Conservation (phyloP, 306 rosid genomes). For the Dicorynia guianensis region DNA sequence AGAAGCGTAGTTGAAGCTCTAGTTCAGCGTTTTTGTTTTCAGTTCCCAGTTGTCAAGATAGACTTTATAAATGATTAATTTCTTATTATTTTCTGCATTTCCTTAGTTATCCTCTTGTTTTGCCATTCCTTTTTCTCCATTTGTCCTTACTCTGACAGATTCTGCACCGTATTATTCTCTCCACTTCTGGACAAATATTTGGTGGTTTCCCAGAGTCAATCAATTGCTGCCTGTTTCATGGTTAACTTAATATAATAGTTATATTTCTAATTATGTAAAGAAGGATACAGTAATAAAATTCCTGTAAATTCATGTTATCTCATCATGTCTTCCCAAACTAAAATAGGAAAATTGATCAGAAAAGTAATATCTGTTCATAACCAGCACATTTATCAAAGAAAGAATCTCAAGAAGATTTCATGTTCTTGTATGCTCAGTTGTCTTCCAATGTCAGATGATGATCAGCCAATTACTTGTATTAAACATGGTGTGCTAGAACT, state of each 20-base stretch:
- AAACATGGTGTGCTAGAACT: conserved; percentile 8
- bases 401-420: conserved; percentile 12
- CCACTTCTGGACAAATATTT: background rate
- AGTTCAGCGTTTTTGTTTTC: conserved; percentile 23
- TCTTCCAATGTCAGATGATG: conserved; percentile 13
- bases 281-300: background rate
- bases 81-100: too few relatives aligned
- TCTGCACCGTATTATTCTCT: background rate
- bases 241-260: too few relatives aligned
- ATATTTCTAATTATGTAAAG: too few relatives aligned
- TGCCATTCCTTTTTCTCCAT: too few relatives aligned
- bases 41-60: background rate
- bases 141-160: background rate
- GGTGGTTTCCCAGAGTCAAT: background rate
- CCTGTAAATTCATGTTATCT: background rate
- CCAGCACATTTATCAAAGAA: background rate
- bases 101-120: background rate
- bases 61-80: too few relatives aligned
- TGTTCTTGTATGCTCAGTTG: conserved; percentile 13
- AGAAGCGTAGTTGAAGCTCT: conserved; percentile 1
- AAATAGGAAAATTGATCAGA: too few relatives aligned
- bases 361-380: too few relatives aligned
- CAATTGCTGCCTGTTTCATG: background rate
- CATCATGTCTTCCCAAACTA: background rate
- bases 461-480: conserved; percentile 24